A percentile compares a stretch with the other conserved stretches of the same genome.
phyloP scores from a whole-genome alignment of 495 filamentous ascomycete genomes.

The Amphirosellinia nigrospora region DNA sequence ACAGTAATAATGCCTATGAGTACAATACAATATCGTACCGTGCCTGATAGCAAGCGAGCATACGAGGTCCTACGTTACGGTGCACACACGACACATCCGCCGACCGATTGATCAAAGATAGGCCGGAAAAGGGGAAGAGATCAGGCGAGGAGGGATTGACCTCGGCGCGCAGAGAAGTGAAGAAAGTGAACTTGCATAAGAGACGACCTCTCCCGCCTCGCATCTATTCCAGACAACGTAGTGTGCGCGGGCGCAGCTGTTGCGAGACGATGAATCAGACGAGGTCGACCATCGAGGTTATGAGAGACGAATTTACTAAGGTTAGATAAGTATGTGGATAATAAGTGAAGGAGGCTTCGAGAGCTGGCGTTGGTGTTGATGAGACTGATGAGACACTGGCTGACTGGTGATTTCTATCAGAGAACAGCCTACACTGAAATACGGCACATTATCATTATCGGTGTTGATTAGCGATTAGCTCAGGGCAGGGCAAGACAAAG shows the following conservation, averaged over 20 bases:
- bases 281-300: not conserved
- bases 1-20: conserved; percentile 1
- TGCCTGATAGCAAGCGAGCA: conserved; percentile 1
- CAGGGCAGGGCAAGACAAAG: not conserved
- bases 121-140: not conserved
- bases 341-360: not conserved
- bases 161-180: not conserved
- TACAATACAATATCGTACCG: not conserved
- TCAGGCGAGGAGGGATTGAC: conserved; percentile 12
- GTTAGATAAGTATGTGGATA: not conserved
- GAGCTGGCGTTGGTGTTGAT: not conserved
- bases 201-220: not conserved
- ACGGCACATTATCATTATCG: not conserved
- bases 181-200: conserved; percentile 4
- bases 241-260: not conserved
- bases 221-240: not conserved
- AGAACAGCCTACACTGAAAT: not conserved
- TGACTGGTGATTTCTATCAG: not conserved
- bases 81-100: conserved; percentile 9
- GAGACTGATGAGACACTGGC: not conserved
- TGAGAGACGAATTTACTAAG: not conserved
- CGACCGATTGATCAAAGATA: not conserved
- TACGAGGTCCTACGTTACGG: conserved; percentile 13
- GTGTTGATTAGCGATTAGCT: not conserved
- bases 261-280: conserved; percentile 4